Percentiles rank a stretch among this genome's conserved stretches.
Evolutionary conservation across 495 filamentous ascomycete species (phyloP).

Genomic region (Penicillium samsonianum): DNA sequence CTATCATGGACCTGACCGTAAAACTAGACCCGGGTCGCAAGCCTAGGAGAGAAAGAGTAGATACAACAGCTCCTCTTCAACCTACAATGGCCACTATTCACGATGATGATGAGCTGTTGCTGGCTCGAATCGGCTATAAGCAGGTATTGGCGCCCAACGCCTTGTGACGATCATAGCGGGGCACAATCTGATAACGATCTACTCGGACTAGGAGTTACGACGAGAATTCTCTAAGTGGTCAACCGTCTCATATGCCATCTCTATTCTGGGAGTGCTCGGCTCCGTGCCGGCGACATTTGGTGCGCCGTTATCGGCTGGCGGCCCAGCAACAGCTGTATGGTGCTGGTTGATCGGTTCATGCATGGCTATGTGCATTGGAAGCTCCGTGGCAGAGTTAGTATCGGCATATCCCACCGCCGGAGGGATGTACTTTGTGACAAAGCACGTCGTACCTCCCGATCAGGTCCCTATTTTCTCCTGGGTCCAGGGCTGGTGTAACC

Average conservation of each 20-base stretch:
- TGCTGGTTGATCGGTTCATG: conserved; percentile 68
- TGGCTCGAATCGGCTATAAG: conserved; percentile 68
- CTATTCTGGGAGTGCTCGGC: conserved; percentile 68
- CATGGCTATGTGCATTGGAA: conserved; percentile 69
- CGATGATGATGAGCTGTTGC: conserved; percentile 64
- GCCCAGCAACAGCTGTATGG: conserved; percentile 71
- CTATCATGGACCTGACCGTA: conserved; percentile 19
- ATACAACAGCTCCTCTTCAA: not conserved
- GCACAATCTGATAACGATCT: conserved; percentile 8
- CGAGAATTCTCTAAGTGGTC: conserved; percentile 75
- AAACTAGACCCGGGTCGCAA: conserved; percentile 14
- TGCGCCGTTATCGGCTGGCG: conserved; percentile 62
- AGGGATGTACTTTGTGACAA: conserved; percentile 66
- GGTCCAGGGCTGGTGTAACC: conserved; percentile 64
- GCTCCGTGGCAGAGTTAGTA: conserved; percentile 63
- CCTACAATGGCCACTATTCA: conserved; percentile 50
- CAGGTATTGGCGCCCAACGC: conserved; percentile 48
- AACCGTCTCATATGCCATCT: conserved; percentile 73
- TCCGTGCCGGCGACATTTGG: conserved; percentile 71
- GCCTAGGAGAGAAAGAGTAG: not conserved
- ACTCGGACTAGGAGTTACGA: conserved; percentile 51
- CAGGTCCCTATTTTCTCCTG: conserved; percentile 61
- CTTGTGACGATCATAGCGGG: not conserved
- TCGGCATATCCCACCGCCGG: conserved; percentile 65
- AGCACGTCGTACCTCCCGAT: conserved; percentile 57